Conservation (phyloP, 1,284 basidiomycete species). For the Peniophora sp. region DNA sequence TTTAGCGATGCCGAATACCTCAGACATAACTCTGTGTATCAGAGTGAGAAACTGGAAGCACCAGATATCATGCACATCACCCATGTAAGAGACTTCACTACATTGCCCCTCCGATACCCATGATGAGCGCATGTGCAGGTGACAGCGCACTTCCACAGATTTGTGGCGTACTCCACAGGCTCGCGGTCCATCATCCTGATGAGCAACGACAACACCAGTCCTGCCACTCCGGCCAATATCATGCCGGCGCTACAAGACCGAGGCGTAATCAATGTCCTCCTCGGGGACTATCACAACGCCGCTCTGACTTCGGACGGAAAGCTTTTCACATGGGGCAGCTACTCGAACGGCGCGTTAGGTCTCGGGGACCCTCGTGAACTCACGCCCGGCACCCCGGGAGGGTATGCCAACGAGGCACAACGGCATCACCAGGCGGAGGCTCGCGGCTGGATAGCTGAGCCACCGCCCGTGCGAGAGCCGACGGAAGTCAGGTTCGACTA, state of each 20-base stretch:
- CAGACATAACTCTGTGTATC: slow-evolving; percentile 30
- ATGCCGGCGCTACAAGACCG: slow-evolving; percentile 66
- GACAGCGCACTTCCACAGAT: slow-evolving; percentile 75
- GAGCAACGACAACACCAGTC: slow-evolving; percentile 38
- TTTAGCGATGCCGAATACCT: slow-evolving; percentile 59
- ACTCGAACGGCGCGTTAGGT: slow-evolving; percentile 74
- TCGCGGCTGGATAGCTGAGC: slow-evolving; percentile 18
- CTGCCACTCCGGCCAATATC: slow-evolving; percentile 43
- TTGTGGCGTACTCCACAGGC: slow-evolving; percentile 76
- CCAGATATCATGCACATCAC: slow-evolving; percentile 53
- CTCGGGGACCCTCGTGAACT: slow-evolving; percentile 62
- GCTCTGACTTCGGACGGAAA: slow-evolving; percentile 75
- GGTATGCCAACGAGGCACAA: slow-evolving; percentile 32
- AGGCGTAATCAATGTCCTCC: slow-evolving; percentile 73
- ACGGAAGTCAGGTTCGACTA: slow-evolving; percentile 64
- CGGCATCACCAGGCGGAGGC: slow-evolving; percentile 3
- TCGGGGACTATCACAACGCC: slow-evolving; percentile 87
- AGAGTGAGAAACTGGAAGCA: slow-evolving; percentile 21
- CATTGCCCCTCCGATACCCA: slow-evolving; percentile 5
- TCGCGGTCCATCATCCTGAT: slow-evolving; percentile 58
- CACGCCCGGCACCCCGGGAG: slow-evolving; percentile 50
- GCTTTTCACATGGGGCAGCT: slow-evolving; percentile 79
- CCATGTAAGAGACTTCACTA: slow-evolving; percentile 43
- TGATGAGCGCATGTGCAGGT: slow-evolving; percentile 47
- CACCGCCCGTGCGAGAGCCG: slow-evolving; percentile 48